Evolutionary conservation across 106 monocot genomes (phyloP).

Genomic region (Dioscorea alata): DNA sequence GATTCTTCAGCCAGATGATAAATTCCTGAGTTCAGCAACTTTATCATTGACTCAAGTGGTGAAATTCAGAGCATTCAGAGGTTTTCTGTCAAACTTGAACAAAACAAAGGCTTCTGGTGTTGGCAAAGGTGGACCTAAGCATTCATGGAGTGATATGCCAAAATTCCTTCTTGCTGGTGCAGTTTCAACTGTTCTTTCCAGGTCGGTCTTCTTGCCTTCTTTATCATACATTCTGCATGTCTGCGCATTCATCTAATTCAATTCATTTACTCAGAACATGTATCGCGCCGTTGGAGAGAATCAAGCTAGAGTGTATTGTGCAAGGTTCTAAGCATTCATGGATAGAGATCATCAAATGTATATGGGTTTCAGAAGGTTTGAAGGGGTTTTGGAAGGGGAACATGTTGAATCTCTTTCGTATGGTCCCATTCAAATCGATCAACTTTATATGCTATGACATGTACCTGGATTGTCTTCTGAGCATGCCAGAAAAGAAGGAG

Average conservation of each 20-base stretch:
- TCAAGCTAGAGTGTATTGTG: conserved; percentile 60
- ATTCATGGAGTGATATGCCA: conserved; percentile 29
- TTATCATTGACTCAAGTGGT: too few species aligned
- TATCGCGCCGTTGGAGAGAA: conserved; percentile 52
- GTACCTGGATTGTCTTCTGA: conserved; percentile 33
- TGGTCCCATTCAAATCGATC: conserved; percentile 61
- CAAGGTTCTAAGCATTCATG: conserved; percentile 20
- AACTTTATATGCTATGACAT: conserved; percentile 61
- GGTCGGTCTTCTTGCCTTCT: conserved; percentile 1
- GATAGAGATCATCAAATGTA: conserved; percentile 15
- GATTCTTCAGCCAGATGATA: conserved; percentile 8
- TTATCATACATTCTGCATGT: too few species aligned
- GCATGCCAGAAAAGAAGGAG: conserved; percentile 14
- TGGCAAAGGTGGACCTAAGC: background rate
- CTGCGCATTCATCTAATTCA: too few species aligned
- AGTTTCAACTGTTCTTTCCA: conserved; percentile 33
- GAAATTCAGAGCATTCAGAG: background rate
- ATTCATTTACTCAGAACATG: conserved; percentile 29
- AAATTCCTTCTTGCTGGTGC: conserved; percentile 40
- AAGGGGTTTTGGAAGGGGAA: conserved; percentile 67
- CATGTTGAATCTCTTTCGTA: conserved; percentile 39
- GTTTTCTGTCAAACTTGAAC: too few species aligned
- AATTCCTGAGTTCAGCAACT: background rate
- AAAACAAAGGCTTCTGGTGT: too few species aligned
- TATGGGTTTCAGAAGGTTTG: conserved; percentile 40